phyloP scores from a whole-genome alignment of 2,329 filamentous ascomycete species.

The Sporothrix variecibatus region DNA sequence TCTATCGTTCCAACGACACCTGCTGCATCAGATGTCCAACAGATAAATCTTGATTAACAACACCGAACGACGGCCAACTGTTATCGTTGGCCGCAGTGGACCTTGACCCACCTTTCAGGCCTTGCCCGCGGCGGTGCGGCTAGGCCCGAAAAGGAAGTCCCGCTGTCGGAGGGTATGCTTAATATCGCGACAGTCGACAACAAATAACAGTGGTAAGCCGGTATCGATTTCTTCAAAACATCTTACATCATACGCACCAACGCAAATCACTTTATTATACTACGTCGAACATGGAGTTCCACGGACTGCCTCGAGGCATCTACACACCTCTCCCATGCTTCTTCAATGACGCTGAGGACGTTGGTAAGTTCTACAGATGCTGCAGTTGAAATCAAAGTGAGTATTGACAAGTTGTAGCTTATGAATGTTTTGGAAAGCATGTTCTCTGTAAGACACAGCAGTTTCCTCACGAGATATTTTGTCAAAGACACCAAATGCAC shows the following conservation, averaged over 20 bases:
- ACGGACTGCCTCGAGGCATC: conserved; percentile 25
- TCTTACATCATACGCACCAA: no score
- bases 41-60: background rate
- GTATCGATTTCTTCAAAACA: background rate
- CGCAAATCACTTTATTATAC: no score
- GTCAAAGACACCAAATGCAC: background rate
- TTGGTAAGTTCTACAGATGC: background rate
- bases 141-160: background rate
- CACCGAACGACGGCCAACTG: background rate
- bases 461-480: background rate
- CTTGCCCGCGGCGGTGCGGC: no score
- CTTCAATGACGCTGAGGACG: conserved; percentile 25
- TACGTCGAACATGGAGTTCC: background rate
- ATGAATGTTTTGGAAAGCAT: conserved; percentile 24
- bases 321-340: conserved; percentile 29
- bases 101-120: background rate
- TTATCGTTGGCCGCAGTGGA: background rate
- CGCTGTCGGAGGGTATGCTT: background rate
- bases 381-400: background rate
- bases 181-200: background rate
- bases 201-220: background rate
- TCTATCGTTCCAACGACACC: no score
- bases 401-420: background rate
- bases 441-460: conserved; percentile 8
- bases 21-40: background rate